phyloP scores from a whole-genome alignment of 352 stramenopile genomes.

The Globisporangium barbulae region DNA sequence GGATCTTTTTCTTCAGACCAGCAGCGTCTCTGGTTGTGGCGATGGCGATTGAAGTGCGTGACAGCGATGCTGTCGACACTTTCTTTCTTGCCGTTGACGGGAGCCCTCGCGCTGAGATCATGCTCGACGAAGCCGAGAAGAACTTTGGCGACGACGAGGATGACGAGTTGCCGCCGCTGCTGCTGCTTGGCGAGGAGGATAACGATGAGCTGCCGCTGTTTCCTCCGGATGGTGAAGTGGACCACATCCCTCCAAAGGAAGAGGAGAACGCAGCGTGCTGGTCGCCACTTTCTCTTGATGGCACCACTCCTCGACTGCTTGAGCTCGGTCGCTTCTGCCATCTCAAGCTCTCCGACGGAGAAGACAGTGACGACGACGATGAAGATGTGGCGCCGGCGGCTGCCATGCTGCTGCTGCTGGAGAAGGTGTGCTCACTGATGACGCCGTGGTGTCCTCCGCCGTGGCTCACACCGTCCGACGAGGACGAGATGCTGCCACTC shows the following conservation, averaged over 20 bases:
- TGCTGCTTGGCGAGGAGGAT: conserved; percentile 13
- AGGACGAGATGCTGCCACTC: conserved; percentile 62
- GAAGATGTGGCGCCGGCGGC: not conserved
- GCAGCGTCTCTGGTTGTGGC: not conserved
- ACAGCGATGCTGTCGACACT: not conserved
- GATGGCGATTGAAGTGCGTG: not conserved
- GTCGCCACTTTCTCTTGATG: conserved; percentile 5
- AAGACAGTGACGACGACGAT: conserved; percentile 10
- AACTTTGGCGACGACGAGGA: conserved; percentile 22
- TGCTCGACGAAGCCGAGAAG: conserved; percentile 20
- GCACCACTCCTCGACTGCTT: conserved; percentile 18
- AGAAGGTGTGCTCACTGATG: conserved; percentile 19
- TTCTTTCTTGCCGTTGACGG: conserved; percentile 15
- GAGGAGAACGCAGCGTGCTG: not conserved
- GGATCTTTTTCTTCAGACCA: conserved; percentile 15
- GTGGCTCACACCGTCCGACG: conserved; percentile 27
- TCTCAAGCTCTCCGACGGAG: conserved; percentile 25
- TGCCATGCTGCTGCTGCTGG: conserved; percentile 23
- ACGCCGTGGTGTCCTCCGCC: conserved; percentile 9
- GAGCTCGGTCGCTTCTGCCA: conserved; percentile 41
- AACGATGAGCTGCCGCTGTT: not conserved
- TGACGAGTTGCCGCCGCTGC: not conserved
- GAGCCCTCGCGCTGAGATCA: conserved; percentile 10
- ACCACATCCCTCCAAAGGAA: conserved; percentile 11
- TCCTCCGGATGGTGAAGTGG: not conserved